Evolutionary conservation across 2,329 filamentous ascomycete species (phyloP), one percentile per base, ranked within the genome.

Genomic region (Fusarium miscanthi): DNA sequence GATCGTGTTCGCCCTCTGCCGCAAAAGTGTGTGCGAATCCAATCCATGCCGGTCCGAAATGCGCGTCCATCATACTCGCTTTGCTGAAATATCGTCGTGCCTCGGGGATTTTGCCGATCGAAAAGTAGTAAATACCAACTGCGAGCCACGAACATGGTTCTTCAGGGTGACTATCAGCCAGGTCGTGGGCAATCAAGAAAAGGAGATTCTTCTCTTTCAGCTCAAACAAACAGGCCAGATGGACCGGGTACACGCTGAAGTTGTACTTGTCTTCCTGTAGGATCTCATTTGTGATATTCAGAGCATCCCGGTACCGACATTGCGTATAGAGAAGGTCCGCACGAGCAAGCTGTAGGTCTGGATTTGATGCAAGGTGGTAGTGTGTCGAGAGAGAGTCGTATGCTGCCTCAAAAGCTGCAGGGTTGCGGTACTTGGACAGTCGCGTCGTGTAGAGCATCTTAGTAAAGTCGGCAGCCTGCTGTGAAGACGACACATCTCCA

Each of bases 21-120:
- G 96, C 96, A 80, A 99, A 99, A 0, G 96, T 99, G 81, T 99
- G 97, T 2, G 96, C 96, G 79, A 99, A 99, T 3, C 97, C 96
- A 73, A 99, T 98, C 96, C 96, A 99, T 6, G 96, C 96, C 2
- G 96, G 94, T 0, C 95, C 95, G 77, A 97, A 99, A 83, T 98
- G 95, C 11, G 95, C 93, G 79, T 99, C 95, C 91, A 99, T 95
- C 86, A 98, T 93, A 73, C 94, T 97, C 8, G 97, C 93, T 83
- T 99, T 99, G 78, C 94, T 97, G 82, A 99, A 99, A 85, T 96
- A 99, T 42, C 95, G 91, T 16, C 96, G 91, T 14, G 97, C 95
- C 82, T 99, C 96, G 7, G 96, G 93, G 64, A 99, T 94, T 78
- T 94, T 95, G 75, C 91, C 90, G 59, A 95, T 97, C 21, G 92